Evolutionary conservation across 176 grass and related monocot species (phyloP), one percentile per base, ranked within the genome.

Genomic region (Avena eriantha): DNA sequence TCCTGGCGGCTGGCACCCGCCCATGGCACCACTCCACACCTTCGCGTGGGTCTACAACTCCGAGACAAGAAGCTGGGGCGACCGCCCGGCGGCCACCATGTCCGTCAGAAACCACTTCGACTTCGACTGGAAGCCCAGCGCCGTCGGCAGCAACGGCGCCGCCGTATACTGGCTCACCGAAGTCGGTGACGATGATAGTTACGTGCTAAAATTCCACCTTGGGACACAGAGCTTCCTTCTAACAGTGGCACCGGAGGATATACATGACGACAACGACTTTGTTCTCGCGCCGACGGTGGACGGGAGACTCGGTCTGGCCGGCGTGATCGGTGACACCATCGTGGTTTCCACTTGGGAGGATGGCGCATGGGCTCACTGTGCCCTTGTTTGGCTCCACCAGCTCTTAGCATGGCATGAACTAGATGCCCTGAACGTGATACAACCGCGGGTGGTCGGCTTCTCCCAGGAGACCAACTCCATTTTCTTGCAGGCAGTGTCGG

Each of bases 51-150:
- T 71, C 0, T 71, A 71, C 69, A 71, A 11, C 69, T 71, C 69
- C 36, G 18, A n/a, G 69, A 71, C 69, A 3, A 3, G 19, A 43
- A 71, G 36, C 69, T 71, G 69, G 69, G 69, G 36, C 10, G 69
- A 5, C 19, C 18, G 10, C 69, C 68, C 68, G 68, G 69, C 9
- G 10, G 36, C 68, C 8, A 10, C 15, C 35, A 12, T 70, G 8
- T 10, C 35, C 35, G 68, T 1, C 7, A 35, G 34, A 39, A 21
- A 3, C 35, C 21, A 70, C 18, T n/a, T n/a, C n/a, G n/a, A n/a
- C n/a, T 71, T 71, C 69, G 10, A n/a, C 69, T 13, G 36, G 69
- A 71, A 71, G 3, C 69, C 36, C 3, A 71, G 69, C 69, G 68
- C 68, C 3, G 68, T 71, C 8, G 9, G 8, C 4, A 4, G 34